Evolutionary conservation across 2,329 filamentous ascomycete genomes (phyloP), one percentile per base, ranked within the genome.

Genomic region (Colletotrichum tamarilloi): DNA sequence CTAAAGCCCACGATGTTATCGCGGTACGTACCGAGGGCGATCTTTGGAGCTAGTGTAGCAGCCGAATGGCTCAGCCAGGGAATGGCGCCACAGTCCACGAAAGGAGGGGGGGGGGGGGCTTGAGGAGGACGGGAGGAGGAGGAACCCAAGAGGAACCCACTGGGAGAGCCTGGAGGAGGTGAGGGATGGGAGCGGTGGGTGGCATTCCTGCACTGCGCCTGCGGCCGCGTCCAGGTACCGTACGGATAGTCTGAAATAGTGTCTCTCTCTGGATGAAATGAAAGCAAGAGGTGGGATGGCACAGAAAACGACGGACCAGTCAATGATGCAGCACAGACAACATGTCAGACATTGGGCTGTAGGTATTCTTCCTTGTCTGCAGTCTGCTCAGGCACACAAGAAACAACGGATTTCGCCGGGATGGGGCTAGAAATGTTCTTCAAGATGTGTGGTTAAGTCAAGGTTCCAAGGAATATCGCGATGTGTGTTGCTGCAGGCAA

Each of bases 1-100:
- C 66, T 28, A 53, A 38, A 49, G 16, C 52, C 38, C 28, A 49
- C 19, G 58, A 57, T 69, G 22, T 32, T 67, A 30, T 38, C 32
- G 56, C 55, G 70, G 70, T 72, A 69, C 70, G 70, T 72, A 69
- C 67, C 66, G n/a, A 55, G 52, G 59, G 49, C 26, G 67, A 73
- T 70, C 67, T 52, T 30, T 26, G 53, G 22, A 60, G 55, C 70
- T 70, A 69, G 60, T 63, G 69, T 55, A 63, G 69, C 69, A 69
- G 60, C 59, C 55, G 69, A 68, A 53, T 62, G 69, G 69, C 69
- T 59, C 35, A 73, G 66, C 59, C 55, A 70, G 70, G 55, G 28
- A 57, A 52, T 62, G 66, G 56, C 67, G 67, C 59, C 67, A 69
- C 66, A 65, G 67, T 32, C 55, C 56, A 64, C 30, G 35, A 38